Conservation (phyloP, 352 stramenopile genomes). For the Hyphochytrium catenoides region DNA sequence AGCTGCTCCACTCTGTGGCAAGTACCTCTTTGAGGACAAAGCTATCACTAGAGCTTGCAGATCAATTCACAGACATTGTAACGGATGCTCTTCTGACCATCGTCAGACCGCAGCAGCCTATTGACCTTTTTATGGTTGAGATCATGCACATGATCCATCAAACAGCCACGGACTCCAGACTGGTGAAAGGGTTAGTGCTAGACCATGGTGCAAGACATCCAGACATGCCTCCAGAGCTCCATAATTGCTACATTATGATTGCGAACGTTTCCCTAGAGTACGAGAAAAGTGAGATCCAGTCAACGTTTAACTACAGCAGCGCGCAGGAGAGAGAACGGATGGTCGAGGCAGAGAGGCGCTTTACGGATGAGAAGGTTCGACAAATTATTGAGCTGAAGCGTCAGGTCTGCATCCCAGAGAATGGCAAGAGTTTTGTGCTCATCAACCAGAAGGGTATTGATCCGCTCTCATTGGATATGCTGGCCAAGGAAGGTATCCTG, state of each 20-base stretch:
- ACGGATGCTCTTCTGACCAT: constrained; percentile 90
- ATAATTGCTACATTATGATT: constrained; percentile 97
- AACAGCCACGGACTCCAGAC: constrained; percentile 67
- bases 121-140: constrained; percentile 98
- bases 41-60: constrained; percentile 39
- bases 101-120: constrained; percentile 36
- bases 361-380: constrained; percentile 85
- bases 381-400: constrained; percentile 98
- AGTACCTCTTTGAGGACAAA: constrained; percentile 93
- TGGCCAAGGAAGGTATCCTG: constrained; percentile 98
- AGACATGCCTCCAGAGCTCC: constrained; percentile 89
- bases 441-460: constrained; percentile 99
- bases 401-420: constrained; percentile 77
- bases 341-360: constrained; percentile 77
- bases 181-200: constrained; percentile 87
- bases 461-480: constrained; percentile 94
- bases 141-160: constrained; percentile 98
- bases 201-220: constrained; percentile 96
- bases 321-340: constrained; percentile 97
- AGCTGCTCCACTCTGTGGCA: constrained; percentile 78
- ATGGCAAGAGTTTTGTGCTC: constrained; percentile 93
- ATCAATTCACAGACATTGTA: constrained; percentile 86
- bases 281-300: constrained; percentile 98
- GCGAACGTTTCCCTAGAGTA: constrained; percentile 99
- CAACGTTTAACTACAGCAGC: constrained; percentile 93